A percentile compares a stretch with the other conserved stretches of the same genome.
These are phyloP conservation scores for Yarrowia sp. DNA, from an alignment of 805 yeast species.

Conservation along the genomic window DNA sequence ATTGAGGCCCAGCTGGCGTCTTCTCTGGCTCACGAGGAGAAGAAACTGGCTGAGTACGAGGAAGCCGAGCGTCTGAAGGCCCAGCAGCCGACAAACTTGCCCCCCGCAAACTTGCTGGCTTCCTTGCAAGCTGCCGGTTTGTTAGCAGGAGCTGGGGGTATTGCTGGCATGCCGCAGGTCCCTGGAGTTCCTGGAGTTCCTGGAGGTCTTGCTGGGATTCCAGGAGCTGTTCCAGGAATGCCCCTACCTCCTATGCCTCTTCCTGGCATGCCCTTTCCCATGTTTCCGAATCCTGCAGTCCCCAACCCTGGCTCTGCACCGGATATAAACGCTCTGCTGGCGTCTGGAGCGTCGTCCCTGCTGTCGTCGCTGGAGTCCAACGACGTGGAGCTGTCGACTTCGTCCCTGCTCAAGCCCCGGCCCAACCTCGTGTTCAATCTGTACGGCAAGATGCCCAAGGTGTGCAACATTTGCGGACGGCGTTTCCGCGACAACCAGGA, in stretches of 20 bases:
- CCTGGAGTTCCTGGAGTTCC: conserved; percentile 2
- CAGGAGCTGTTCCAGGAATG: background rate
- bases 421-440: conserved; percentile 52
- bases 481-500: conserved; percentile 59
- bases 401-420: conserved; percentile 48
- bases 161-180: background rate
- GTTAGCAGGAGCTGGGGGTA: background rate
- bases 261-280: conserved; percentile 4
- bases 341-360: conserved; percentile 24
- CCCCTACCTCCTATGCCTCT: conserved; percentile 7
- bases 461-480: conserved; percentile 90
- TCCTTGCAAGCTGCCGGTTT: conserved; percentile 26
- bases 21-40: conserved; percentile 44
- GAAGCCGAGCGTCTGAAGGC: conserved; percentile 47
- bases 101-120: conserved; percentile 28
- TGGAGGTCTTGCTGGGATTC: background rate
- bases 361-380: conserved; percentile 25
- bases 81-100: background rate
- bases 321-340: conserved; percentile 17
- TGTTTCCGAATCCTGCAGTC: too few relatives aligned
- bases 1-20: conserved; percentile 48
- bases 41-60: conserved; percentile 46
- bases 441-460: conserved; percentile 70
- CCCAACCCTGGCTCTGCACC: background rate
- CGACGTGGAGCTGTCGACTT: conserved; percentile 48